Percentiles rank a stretch among this genome's conserved stretches.
phyloP scores from a whole-genome alignment of 371 early-diverging fungal genomes.

The Mortierella sp. region DNA sequence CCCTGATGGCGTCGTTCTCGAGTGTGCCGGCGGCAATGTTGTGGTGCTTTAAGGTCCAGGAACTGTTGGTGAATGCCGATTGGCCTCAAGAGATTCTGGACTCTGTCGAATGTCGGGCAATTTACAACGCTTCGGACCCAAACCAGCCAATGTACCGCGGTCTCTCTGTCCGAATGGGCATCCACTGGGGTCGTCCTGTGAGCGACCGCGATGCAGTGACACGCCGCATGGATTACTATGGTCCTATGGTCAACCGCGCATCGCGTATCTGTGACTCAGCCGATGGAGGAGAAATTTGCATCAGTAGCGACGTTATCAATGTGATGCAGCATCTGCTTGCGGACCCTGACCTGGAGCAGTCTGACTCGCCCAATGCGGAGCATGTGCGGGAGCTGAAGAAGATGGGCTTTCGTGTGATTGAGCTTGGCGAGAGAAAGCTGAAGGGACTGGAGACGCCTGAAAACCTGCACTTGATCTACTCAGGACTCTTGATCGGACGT shows the following conservation, averaged over 20 bases:
- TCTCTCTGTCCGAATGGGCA: conserved; percentile 95
- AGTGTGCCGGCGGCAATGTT: conserved; percentile 88
- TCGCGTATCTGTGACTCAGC: conserved; percentile 90
- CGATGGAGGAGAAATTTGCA: conserved; percentile 93
- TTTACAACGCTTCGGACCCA: conserved; percentile 66
- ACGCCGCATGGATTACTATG: conserved; percentile 96
- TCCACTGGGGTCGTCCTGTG: conserved; percentile 93
- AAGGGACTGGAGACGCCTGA: conserved; percentile 95
- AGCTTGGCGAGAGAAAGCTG: conserved; percentile 85
- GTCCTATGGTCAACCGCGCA: conserved; percentile 93
- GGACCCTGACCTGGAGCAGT: conserved; percentile 45
- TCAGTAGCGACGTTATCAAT: conserved; percentile 74
- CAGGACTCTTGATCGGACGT: conserved; percentile 38
- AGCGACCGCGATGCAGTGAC: conserved; percentile 94
- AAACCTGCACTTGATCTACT: conserved; percentile 82
- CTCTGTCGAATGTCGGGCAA: conserved; percentile 83
- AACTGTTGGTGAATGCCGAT: conserved; percentile 85
- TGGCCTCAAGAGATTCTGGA: conserved; percentile 95
- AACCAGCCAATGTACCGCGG: conserved; percentile 86
- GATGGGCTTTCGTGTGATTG: conserved; percentile 79
- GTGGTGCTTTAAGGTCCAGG: conserved; percentile 93
- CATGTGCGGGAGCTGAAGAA: conserved; percentile 66
- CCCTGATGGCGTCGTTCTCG: conserved; percentile 95
- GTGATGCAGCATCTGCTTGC: conserved; percentile 63
- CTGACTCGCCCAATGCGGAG: conserved; percentile 46